A percentile compares a stretch with the other conserved stretches of the same genome.
phyloP scores from a whole-genome alignment of 345 rosid species.

The Eutrema yunnanense region DNA sequence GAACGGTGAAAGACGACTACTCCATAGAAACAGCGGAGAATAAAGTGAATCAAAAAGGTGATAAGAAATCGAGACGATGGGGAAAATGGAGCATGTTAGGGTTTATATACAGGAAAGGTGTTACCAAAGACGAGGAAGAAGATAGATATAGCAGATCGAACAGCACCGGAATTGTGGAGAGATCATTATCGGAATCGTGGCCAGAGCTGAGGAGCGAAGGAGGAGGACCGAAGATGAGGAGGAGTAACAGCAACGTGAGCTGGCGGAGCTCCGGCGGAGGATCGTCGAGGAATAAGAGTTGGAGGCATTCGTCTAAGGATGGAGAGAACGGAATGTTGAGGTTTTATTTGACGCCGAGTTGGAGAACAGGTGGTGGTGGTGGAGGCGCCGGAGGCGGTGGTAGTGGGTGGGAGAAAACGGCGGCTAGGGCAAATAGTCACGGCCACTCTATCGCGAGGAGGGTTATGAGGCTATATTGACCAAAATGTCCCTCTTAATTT shows the following conservation, averaged over 20 bases:
- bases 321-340: conserved; percentile 74
- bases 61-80: conserved; percentile 79
- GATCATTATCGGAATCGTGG: conserved; percentile 88
- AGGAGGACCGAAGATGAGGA: conserved; percentile 53
- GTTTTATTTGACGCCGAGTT: conserved; percentile 80
- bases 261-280: conserved; percentile 66
- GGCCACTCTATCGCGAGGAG: conserved; percentile 92
- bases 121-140: conserved; percentile 50
- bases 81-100: conserved; percentile 86
- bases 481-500: conserved; percentile 11
- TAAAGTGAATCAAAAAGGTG: conserved; percentile 40
- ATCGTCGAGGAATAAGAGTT: conserved; percentile 63
- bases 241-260: conserved; percentile 95
- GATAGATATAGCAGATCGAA: conserved; percentile 56
- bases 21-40: conserved; percentile 31
- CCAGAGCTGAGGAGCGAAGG: conserved; percentile 58
- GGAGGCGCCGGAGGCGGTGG: conserved; percentile 28
- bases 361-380: conserved; percentile 36
- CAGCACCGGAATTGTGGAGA: conserved; percentile 66
- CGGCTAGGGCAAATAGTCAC: conserved; percentile 56
- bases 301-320: conserved; percentile 62
- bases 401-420: conserved; percentile 43
- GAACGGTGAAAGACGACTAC: conserved; percentile 60
- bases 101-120: conserved; percentile 57
- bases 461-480: conserved; percentile 78